phyloP scores from a whole-genome alignment of 805 yeast species.

The Saturnispora serradocipensis region DNA sequence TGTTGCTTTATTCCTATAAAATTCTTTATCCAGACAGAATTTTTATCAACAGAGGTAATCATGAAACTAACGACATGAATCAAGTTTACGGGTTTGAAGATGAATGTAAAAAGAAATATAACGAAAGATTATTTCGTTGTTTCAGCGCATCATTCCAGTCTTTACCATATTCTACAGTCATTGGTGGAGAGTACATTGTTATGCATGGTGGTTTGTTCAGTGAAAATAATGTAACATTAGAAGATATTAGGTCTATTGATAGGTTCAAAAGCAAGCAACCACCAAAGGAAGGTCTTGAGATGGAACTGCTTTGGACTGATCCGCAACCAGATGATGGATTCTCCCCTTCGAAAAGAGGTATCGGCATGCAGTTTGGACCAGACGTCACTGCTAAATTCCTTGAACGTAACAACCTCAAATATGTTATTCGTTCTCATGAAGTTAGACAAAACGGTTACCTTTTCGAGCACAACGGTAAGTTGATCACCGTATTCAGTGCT shows the following conservation, averaged over 20 bases:
- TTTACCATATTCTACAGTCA: slow-evolving; percentile 76
- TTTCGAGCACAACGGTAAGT: slow-evolving; percentile 74
- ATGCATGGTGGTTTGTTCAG: slow-evolving; percentile 96
- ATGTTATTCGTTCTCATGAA: slow-evolving; percentile 89
- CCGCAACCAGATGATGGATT: slow-evolving; percentile 77
- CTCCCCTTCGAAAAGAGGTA: slow-evolving; percentile 85
- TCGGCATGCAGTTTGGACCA: slow-evolving; percentile 95
- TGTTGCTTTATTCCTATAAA: slow-evolving; percentile 69
- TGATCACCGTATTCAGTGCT: slow-evolving; percentile 94
- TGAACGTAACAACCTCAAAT: slow-evolving; percentile 58
- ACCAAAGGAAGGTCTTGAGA: slow-evolving; percentile 82
- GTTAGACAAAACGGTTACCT: slow-evolving; percentile 89
- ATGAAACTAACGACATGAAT: slow-evolving; percentile 95
- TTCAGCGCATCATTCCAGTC: slow-evolving; percentile 81
- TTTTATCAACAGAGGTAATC: slow-evolving; percentile 88
- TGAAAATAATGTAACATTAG: slow-evolving; percentile 57
- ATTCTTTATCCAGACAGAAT: slow-evolving; percentile 61
- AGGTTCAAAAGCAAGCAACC: slow-evolving; percentile 69
- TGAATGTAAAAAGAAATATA: slow-evolving; percentile 87
- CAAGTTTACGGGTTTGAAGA: slow-evolving; percentile 94
- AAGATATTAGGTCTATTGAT: slow-evolving; percentile 64
- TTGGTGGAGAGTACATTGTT: slow-evolving; percentile 70
- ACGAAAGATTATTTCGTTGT: slow-evolving; percentile 67
- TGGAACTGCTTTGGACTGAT: slow-evolving; percentile 97
- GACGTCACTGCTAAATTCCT: slow-evolving; percentile 82